Evolutionary conservation across 305 asterid genomes (phyloP), one percentile per base, ranked within the genome.

Genomic region (Ajuga reptans): DNA sequence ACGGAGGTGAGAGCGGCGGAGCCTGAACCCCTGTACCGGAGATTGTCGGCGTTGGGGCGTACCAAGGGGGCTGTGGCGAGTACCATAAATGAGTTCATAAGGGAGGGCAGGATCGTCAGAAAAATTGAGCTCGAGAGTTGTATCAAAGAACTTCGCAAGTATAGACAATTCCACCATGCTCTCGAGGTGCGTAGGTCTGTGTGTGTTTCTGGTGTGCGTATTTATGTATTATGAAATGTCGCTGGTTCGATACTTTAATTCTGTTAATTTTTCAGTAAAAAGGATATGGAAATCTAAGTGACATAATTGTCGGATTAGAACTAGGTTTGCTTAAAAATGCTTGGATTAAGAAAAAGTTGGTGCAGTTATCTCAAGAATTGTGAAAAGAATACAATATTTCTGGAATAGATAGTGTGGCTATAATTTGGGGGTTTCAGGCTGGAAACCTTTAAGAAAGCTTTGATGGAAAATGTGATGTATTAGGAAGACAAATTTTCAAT

Each of bases 121-220:
- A 86, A 87, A 68, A 36, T 42, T 17, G 86, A 84, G 34, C 89
- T 87, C 5, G 78, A 67, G 15, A 45, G 47, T 14, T 90, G 97
- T 59, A 29, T 86, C 76, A 81, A 41, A 50, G 88, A 85, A 65
- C 92, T 90, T 12, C 97, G 95, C 11, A 84, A 68, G 75, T 90
- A 77, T 71, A 51, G 75, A 64, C 81, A 81, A 72, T 74, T 73
- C 75, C 73, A 71, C 42, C 87, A 81, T 43, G 91, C 97, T 78
- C 95, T 86, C 66, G 94, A 90, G 96, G 96, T 88, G 65, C 53
- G 66, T 67, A 4, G 14, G 62, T 9, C 16, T 21, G 5, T 52
- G 47, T 5, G 64, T 41, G 31, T 7, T 68, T 68, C 53, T 51
- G 18, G 2, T 64, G 27, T 21, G 27, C 27, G 27, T 21, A 21